Evolutionary conservation across 83 land plant genomes (phyloP), one percentile per base, ranked within the genome.

Genomic region (Diphasiastrum complanatum): DNA sequence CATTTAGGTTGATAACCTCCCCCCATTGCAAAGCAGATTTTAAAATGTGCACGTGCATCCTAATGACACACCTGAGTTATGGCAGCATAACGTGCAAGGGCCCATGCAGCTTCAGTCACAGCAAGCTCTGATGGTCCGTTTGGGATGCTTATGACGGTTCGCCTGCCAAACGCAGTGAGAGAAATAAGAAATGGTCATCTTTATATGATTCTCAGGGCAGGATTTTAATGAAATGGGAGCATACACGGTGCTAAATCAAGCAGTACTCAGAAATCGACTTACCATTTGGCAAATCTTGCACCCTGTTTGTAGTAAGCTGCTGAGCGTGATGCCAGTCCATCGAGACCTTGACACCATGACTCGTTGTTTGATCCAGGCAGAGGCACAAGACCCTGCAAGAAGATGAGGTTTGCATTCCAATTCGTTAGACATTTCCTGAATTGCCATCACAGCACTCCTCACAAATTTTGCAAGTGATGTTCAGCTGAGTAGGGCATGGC

Each of bases 271-370:
- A n/a, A n/a, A n/a, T n/a, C 0, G 16, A 11, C 72, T 60, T 50
- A 74, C 77, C 77, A 74, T 41, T 74, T 74, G 33, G 73, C 77
- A 40, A 74, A 74, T 34, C 77, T 35, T 3, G 77, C 77, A 16
- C 77, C 77, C 58, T 74, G 77, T 52, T 67, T 61, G 77, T 74
- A 74, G 16, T 74, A 74, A 3, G 65, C 77, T 61, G 77, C 77
- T 27, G 77, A 69, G 43, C 77, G 48, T 1, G 77, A 74, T 27
- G 77, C 77, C 72, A 74, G 55, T 11, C 77, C 77, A 46, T 74
- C 77, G 53, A 74, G 73, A 31, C 77, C 77, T 51, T 74, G 77
- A 66, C 77, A 74, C 77, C 77, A 74, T 11, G 77, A 74, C 66
- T 74, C 77, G 51, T 74, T 45, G 74, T 74, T 74, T 27, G 77